A percentile compares a stretch with the other conserved stretches of the same genome.
These are phyloP conservation scores for Chiua virens DNA, from an alignment of 768 basidiomycete genomes.

Conservation along the genomic window DNA sequence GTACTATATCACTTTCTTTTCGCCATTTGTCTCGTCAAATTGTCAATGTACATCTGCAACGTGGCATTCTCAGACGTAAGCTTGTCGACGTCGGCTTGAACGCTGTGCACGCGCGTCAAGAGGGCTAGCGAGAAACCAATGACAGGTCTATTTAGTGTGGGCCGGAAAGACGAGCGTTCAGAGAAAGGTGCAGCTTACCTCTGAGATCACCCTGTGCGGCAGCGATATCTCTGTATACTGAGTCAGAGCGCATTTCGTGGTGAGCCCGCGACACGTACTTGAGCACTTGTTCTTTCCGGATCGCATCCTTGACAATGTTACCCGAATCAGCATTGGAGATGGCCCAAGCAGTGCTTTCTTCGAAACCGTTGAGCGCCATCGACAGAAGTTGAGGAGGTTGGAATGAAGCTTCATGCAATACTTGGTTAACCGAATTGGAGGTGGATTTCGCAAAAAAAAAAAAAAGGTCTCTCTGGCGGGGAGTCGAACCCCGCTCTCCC, in stretches of 20 bases:
- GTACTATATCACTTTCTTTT: constrained; percentile 56
- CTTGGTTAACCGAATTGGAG: too few relatives aligned
- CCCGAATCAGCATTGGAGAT: constrained; percentile 41
- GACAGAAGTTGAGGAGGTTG: background rate
- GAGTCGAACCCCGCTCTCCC: constrained; percentile 47
- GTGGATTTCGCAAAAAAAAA: background rate
- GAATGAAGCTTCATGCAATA: background rate
- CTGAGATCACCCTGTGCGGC: constrained; percentile 76
- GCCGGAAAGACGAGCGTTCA: background rate
- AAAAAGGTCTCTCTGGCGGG: constrained; percentile 41
- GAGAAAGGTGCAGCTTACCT: constrained; percentile 43
- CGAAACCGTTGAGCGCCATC: constrained; percentile 49
- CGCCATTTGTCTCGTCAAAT: constrained; percentile 84
- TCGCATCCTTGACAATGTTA: constrained; percentile 73
- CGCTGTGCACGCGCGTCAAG: constrained; percentile 60
- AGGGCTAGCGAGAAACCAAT: constrained; percentile 47
- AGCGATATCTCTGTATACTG: constrained; percentile 58
- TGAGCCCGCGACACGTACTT: constrained; percentile 50
- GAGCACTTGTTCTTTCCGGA: constrained; percentile 74
- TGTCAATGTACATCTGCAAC: constrained; percentile 88
- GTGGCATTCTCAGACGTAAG: constrained; percentile 77
- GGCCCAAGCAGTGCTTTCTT: constrained; percentile 53
- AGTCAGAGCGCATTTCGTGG: constrained; percentile 1
- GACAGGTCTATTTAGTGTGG: background rate
- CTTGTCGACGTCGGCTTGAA: constrained; percentile 81